Evolutionary conservation across 2,329 filamentous ascomycete genomes (phyloP).

Genomic region (Moelleriella libera): DNA sequence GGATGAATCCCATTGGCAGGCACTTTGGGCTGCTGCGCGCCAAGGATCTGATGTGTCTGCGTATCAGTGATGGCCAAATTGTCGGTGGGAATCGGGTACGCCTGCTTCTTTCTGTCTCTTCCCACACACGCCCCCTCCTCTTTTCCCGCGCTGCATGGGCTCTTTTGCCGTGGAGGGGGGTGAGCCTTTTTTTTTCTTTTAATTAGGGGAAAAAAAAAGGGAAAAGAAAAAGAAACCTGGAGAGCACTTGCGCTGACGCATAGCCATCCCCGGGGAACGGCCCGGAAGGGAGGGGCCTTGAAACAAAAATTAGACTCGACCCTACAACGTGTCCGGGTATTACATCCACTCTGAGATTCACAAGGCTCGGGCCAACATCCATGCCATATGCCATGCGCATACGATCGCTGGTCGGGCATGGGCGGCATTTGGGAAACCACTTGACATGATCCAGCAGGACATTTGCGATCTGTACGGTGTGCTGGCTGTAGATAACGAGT

Average conservation of each 20-base stretch:
- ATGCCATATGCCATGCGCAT: conserved; percentile 57
- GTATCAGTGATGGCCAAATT: conserved; percentile 40
- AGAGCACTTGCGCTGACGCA: neutral
- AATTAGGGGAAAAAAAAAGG: no score
- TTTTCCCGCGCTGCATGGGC: neutral
- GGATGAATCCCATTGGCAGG: conserved; percentile 55
- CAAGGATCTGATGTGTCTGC: conserved; percentile 53
- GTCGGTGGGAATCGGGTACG: conserved; percentile 43
- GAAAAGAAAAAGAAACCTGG: neutral
- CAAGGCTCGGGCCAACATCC: conserved; percentile 48
- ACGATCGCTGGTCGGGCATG: conserved; percentile 53
- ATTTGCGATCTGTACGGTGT: conserved; percentile 48
- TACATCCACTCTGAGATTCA: conserved; percentile 56
- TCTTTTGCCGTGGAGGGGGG: neutral
- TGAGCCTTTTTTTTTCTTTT: no score
- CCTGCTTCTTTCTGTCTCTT: neutral
- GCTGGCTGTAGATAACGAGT: conserved; percentile 44
- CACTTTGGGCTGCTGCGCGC: conserved; percentile 56
- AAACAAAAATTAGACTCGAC: conserved; percentile 20
- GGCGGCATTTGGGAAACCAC: conserved; percentile 46
- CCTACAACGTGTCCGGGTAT: conserved; percentile 55
- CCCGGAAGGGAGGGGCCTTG: no score
- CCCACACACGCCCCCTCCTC: neutral
- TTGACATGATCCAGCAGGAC: conserved; percentile 61
- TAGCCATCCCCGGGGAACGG: no score